These are phyloP conservation scores for Solanum sparsipilum DNA, from an alignment of 257 asterid species.

Conservation along the genomic window DNA sequence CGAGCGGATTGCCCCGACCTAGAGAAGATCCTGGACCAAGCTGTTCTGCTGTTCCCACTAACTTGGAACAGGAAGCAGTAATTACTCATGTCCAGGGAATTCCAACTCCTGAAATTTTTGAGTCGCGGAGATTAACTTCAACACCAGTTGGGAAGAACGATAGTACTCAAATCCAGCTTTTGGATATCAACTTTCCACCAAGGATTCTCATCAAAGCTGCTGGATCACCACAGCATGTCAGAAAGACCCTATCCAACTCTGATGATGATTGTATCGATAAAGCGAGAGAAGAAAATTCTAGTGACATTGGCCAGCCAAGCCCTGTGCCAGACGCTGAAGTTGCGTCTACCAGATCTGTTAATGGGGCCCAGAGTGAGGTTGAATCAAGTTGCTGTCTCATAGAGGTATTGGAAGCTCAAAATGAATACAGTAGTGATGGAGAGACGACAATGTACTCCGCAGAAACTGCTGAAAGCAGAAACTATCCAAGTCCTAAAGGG, in stretches of 20 bases:
- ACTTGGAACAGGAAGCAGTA: conserved; percentile 22
- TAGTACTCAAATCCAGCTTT: conserved; percentile 52
- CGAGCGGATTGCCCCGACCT: conserved; percentile 23
- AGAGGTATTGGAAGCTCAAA: conserved; percentile 27
- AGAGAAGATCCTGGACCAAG: conserved; percentile 40
- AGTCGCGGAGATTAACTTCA: conserved; percentile 62
- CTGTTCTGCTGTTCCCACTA: conserved; percentile 19
- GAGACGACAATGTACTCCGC: conserved; percentile 99
- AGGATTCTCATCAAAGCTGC: conserved; percentile 30
- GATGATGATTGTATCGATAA: conserved; percentile 31
- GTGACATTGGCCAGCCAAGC: conserved; percentile 19
- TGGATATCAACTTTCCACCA: conserved; percentile 91
- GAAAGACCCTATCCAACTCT: conserved; percentile 19
- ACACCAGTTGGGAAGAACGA: conserved; percentile 38
- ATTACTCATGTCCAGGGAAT: conserved; percentile 43
- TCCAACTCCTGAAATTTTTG: conserved; percentile 70
- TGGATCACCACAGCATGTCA: conserved; percentile 27
- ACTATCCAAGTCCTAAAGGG: conserved; percentile 62
- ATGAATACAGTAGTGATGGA: conserved; percentile 83
- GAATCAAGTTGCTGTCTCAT: conserved; percentile 56
- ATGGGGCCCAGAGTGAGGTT: conserved; percentile 59
- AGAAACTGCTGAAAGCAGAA: conserved; percentile 94
- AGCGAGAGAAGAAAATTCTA: conserved; percentile 15
- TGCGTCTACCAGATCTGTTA: conserved; percentile 69
- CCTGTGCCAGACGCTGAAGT: conserved; percentile 42